Conservation (phyloP, 805 yeast species). For the Wickerhamomyces alni region DNA sequence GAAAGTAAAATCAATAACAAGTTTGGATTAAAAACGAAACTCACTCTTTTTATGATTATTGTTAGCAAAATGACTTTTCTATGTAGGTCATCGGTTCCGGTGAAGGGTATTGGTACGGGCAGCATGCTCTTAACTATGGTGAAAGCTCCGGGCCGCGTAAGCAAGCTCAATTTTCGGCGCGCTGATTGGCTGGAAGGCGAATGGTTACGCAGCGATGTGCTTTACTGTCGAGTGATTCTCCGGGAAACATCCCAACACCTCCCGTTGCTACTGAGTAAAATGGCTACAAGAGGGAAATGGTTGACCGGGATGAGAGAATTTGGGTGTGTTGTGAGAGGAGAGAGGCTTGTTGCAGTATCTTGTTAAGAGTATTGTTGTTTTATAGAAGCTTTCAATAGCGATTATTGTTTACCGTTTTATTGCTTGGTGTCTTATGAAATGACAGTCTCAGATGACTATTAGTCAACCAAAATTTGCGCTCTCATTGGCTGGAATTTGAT, state of each 20-base stretch:
- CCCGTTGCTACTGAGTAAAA: background rate
- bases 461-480: no score
- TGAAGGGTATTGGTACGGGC: constrained; percentile 7
- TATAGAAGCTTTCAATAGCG: no score
- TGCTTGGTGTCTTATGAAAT: no score
- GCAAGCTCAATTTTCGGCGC: constrained; percentile 3
- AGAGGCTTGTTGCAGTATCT: no score
- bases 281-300: no score
- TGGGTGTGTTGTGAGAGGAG: no score
- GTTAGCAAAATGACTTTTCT: background rate
- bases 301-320: background rate
- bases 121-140: constrained; percentile 7
- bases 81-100: constrained; percentile 15
- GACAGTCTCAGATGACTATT: no score
- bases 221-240: background rate
- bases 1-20: background rate
- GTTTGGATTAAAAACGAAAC: background rate
- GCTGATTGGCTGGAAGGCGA: constrained; percentile 5
- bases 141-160: constrained; percentile 9
- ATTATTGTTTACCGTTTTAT: no score
- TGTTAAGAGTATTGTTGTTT: no score
- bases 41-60: background rate
- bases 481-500: no score
- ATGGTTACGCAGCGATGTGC: background rate
- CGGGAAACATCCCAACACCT: background rate